Conservation (phyloP, 2,329 filamentous ascomycete species). For the Calonectria crousiana region DNA sequence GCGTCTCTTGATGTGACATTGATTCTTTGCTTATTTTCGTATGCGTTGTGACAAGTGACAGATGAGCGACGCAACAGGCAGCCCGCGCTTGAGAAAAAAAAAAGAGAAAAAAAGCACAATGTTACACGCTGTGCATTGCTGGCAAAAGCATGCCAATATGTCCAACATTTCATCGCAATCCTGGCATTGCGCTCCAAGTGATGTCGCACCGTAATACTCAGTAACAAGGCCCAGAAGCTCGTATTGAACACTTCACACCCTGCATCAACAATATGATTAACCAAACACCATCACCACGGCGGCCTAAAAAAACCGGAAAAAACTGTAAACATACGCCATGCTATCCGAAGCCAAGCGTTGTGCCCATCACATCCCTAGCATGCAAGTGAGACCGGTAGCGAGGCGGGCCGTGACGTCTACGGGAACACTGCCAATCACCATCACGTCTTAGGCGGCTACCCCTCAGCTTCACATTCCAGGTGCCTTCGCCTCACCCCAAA, state of each 20-base stretch:
- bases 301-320: not conserved
- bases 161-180: not conserved
- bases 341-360: not conserved
- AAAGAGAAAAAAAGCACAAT: not conserved
- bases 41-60: not conserved
- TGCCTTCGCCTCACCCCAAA: constrained; percentile 2
- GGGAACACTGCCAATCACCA: constrained; percentile 19
- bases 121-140: not conserved
- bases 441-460: not conserved
- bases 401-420: constrained; percentile 19
- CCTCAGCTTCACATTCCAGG: constrained; percentile 20
- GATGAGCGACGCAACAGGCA: not conserved
- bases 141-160: not conserved
- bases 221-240: not conserved
- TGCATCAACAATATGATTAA: not conserved
- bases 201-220: not conserved
- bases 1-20: not conserved
- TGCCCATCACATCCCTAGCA: not conserved
- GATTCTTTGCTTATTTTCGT: constrained; percentile 1
- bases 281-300: not conserved
- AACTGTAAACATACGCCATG: not conserved
- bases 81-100: not conserved
- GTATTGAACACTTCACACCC: not conserved
- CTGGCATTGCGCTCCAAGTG: not conserved
- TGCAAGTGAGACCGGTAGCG: constrained; percentile 20